Conservation (phyloP, 164 flowering plant species). For the Macadamia integrifolia region DNA sequence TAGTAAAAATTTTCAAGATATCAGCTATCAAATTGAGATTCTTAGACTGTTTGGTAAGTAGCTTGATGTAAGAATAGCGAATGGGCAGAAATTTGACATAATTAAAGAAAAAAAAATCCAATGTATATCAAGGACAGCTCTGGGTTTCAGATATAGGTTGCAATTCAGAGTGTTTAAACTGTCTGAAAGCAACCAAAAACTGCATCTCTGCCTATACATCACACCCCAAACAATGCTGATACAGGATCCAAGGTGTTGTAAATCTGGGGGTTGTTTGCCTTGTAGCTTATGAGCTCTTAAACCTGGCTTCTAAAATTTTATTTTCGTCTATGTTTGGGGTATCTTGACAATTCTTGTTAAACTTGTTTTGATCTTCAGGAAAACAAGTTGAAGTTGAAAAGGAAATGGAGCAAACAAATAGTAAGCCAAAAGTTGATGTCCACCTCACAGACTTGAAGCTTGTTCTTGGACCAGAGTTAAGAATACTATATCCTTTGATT, state of each 20-base stretch:
- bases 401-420: constrained; percentile 49
- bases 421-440: constrained; percentile 69
- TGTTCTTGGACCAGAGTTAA: constrained; percentile 89
- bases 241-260: not conserved
- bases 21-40: not conserved
- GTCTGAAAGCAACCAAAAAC: no score
- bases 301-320: not conserved
- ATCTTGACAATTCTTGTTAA: not conserved
- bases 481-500: constrained; percentile 93
- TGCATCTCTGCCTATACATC: not conserved
- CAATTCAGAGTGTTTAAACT: no score
- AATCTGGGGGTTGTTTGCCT: no score
- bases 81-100: no score
- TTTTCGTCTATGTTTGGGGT: not conserved
- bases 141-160: no score
- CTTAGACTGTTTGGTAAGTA: no score
- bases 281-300: not conserved
- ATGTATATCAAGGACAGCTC: no score
- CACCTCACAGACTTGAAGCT: constrained; percentile 79
- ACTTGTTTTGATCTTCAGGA: constrained; percentile 33
- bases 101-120: no score
- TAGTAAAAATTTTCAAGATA: no score
- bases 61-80: no score
- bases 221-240: not conserved
- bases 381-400: constrained; percentile 56